Evolutionary conservation across 116 monocot genomes (phyloP).

Genomic region (Trichopus zeylanicus): DNA sequence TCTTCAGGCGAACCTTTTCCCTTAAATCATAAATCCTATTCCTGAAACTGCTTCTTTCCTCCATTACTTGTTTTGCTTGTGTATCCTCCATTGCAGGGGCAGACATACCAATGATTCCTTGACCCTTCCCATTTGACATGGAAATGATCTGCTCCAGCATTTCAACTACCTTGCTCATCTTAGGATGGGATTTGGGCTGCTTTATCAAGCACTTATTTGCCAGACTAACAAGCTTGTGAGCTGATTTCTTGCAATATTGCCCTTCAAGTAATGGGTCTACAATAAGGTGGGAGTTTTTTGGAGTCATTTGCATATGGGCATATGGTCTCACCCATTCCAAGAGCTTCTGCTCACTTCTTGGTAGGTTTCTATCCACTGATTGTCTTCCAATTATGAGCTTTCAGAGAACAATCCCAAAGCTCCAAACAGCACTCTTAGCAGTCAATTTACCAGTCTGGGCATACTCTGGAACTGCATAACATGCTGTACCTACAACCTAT

Average conservation of each 20-base stretch:
- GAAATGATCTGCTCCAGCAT: slow-evolving; percentile 38
- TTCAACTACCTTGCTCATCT: slow-evolving; percentile 82
- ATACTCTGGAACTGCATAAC: slow-evolving; percentile 91
- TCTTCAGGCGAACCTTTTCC: not conserved
- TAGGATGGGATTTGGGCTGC: slow-evolving; percentile 50
- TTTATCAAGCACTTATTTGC: slow-evolving; percentile 57
- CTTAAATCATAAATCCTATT: not conserved
- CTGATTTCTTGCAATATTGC: slow-evolving; percentile 37
- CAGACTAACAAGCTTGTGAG: slow-evolving; percentile 29
- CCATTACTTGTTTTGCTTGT: not conserved
- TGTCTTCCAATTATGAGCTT: slow-evolving; percentile 79
- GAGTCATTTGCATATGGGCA: slow-evolving; percentile 28
- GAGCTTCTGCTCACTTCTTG: slow-evolving; percentile 67
- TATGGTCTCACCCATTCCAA: slow-evolving; percentile 77
- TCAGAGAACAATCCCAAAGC: slow-evolving; percentile 81
- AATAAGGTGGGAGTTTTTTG: slow-evolving; percentile 43
- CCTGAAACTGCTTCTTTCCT: not conserved
- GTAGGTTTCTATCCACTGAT: slow-evolving; percentile 66
- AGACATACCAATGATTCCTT: not conserved
- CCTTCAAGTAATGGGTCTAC: slow-evolving; percentile 61
- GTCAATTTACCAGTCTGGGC: slow-evolving; percentile 69
- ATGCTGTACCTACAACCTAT: slow-evolving; percentile 80
- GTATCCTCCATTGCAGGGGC: not conserved
- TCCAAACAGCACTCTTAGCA: slow-evolving; percentile 76
- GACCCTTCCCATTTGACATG: not conserved